Percentiles rank a stretch among this genome's conserved stretches.
phyloP scores from a whole-genome alignment of 768 basidiomycete genomes.

The Podaxis rugospora region DNA sequence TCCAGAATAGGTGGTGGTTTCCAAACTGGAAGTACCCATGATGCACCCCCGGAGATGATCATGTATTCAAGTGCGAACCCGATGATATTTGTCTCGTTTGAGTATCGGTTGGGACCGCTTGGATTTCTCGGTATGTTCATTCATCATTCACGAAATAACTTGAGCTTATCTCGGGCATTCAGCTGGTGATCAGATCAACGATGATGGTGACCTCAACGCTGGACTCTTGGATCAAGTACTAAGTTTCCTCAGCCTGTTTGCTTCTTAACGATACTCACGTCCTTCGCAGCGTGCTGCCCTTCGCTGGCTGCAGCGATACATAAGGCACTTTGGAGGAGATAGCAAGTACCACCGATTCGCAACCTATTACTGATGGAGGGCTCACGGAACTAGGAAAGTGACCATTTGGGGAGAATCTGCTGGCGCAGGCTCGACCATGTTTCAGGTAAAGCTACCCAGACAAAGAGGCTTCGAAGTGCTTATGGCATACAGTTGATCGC shows the following conservation, averaged over 20 bases:
- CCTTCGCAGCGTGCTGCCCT: slow-evolving; percentile 27
- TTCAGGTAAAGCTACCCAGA: slow-evolving; percentile 24
- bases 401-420: slow-evolving; percentile 41
- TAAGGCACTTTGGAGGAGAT: slow-evolving; percentile 33
- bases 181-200: slow-evolving; percentile 31
- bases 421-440: slow-evolving; percentile 38
- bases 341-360: slow-evolving; percentile 7
- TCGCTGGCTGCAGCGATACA: slow-evolving; percentile 34
- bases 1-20: slow-evolving; percentile 35
- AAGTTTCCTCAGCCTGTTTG: neutral
- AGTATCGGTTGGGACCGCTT: slow-evolving; percentile 38
- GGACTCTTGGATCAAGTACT: slow-evolving; percentile 37
- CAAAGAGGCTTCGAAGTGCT: neutral
- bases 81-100: slow-evolving; percentile 37
- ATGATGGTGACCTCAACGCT: slow-evolving; percentile 30
- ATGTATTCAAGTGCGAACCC: slow-evolving; percentile 26
- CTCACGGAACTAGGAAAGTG: slow-evolving; percentile 23
- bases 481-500: slow-evolving; percentile 27
- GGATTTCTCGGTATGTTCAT: slow-evolving; percentile 31
- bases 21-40: slow-evolving; percentile 30
- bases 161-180: neutral
- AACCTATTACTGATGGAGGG: neutral
- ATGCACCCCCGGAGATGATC: slow-evolving; percentile 26
- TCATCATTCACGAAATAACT: neutral
- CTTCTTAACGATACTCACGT: neutral